Percentiles rank a stretch among this genome's conserved stretches.
Conservation (phyloP, 2,329 filamentous ascomycete genomes). For the Fusarium falciforme region DNA sequence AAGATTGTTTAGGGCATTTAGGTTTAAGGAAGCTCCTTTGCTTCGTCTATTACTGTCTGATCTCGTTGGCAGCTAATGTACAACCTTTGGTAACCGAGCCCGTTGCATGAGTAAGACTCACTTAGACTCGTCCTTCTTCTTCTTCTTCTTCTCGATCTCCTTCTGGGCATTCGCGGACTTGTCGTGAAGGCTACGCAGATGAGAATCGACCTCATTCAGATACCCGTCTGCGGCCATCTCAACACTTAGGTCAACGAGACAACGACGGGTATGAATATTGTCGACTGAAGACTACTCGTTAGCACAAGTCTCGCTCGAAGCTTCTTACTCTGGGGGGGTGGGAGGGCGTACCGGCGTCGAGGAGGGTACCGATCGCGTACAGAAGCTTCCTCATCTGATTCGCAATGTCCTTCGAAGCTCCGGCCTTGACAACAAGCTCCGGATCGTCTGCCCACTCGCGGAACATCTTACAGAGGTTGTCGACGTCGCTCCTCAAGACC, state of each 20-base stretch:
- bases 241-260: too few relatives aligned
- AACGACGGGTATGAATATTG: not conserved
- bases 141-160: not conserved
- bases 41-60: not conserved
- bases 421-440: not conserved
- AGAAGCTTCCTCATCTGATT: not conserved
- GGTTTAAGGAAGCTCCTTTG: not conserved
- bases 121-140: not conserved
- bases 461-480: not conserved
- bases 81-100: not conserved
- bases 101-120: not conserved
- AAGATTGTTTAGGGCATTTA: not conserved
- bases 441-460: not conserved
- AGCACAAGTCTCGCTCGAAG: not conserved
- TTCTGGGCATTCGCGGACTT: not conserved
- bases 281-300: not conserved
- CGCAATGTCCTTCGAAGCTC: not conserved
- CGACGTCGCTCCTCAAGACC: not conserved
- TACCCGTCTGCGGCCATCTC: not conserved
- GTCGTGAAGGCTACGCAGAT: not conserved
- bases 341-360: not conserved
- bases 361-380: not conserved
- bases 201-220: not conserved
- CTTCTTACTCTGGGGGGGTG: too few relatives aligned
- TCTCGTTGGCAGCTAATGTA: not conserved